Percentiles rank a stretch among this genome's conserved stretches.
These are phyloP conservation scores for Tylopilus sp. DNA, from an alignment of 768 basidiomycete genomes.

Conservation along the genomic window DNA sequence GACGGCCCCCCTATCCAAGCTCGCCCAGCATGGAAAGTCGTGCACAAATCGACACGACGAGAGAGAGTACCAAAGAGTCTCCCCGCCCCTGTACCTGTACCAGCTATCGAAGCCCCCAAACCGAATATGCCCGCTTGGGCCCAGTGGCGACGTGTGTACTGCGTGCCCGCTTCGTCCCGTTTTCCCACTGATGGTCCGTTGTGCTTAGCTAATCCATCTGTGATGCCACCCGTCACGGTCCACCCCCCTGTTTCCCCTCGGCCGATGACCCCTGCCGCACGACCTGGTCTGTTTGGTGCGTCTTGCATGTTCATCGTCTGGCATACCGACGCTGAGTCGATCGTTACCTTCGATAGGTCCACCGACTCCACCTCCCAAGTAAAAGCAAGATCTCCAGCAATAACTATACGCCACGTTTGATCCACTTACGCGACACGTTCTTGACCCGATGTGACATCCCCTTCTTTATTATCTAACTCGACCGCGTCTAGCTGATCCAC, in stretches of 20 bases:
- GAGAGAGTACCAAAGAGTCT: constrained; percentile 43
- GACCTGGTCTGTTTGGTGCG: constrained; percentile 67
- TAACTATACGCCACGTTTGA: background rate
- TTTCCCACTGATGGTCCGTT: background rate
- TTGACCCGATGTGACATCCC: background rate
- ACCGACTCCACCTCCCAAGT: constrained; percentile 46
- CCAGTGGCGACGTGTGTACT: constrained; percentile 69
- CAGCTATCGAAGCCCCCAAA: constrained; percentile 45
- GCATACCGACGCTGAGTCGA: background rate
- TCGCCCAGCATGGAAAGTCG: constrained; percentile 71
- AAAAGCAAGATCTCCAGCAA: constrained; percentile 1
- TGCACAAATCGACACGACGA: constrained; percentile 60
- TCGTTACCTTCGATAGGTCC: constrained; percentile 32
- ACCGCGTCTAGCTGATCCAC: background rate
- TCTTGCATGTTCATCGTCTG: background rate
- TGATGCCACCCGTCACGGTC: constrained; percentile 49
- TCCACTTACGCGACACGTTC: background rate
- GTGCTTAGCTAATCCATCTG: constrained; percentile 57
- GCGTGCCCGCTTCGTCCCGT: background rate
- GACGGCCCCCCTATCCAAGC: constrained; percentile 47
- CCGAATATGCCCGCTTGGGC: constrained; percentile 73
- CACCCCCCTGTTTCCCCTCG: constrained; percentile 31
- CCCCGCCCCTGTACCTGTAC: constrained; percentile 32
- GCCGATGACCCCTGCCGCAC: constrained; percentile 46
- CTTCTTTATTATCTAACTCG: constrained; percentile 3